Evolutionary conservation across 1,284 basidiomycete genomes (phyloP), one percentile per base, ranked within the genome.

Genomic region (Leccinum pallidistipes): DNA sequence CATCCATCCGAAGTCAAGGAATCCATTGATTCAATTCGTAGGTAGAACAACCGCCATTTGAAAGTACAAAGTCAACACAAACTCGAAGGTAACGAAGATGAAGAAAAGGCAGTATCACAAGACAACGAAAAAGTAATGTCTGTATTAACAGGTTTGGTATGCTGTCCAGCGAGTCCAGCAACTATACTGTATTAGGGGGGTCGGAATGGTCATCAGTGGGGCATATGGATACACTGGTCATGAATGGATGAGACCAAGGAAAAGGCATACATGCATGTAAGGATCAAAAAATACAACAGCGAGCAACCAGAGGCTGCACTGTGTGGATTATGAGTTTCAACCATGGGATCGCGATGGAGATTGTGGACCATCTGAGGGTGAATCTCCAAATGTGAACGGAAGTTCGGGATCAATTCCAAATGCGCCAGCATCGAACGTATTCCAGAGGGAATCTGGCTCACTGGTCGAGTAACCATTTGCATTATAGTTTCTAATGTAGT

Each of bases 401-500:
- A 90, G 77, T 68, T 91, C 90, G 58, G 88, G 89, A 71, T 91
- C 88, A 64, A 83, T 81, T 59, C 84, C 86, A 74, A 91, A 91
- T 43, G 85, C 85, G 57, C 83, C 81, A 60, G 84, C 80, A 70
- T 91, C 90, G 70, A 90, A 88, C 68, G 83, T 84, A 68, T 89
- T 86, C 86, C 90, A 91, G 51, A 88, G 75, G 32, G 81, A 78
- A 67, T 89, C 88, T 71, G 86, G 86, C 59, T 88, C 87, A 55
- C 78, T 78, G 58, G 78, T 69, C 24, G 73, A 62, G 66, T 78
- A 80, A 47, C 79, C 76, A 9, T 76, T 77, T 9, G 80, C 68
- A 65, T 79, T 81, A 71, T 88, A 91, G 68, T 90, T 92, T 64
- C 88, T 84, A 67, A 92, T 86, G 68, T 84, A 92, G 67, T 93